Conservation (phyloP, 2,329 filamentous ascomycete species). For the Hypoxylon rubiginosum region DNA sequence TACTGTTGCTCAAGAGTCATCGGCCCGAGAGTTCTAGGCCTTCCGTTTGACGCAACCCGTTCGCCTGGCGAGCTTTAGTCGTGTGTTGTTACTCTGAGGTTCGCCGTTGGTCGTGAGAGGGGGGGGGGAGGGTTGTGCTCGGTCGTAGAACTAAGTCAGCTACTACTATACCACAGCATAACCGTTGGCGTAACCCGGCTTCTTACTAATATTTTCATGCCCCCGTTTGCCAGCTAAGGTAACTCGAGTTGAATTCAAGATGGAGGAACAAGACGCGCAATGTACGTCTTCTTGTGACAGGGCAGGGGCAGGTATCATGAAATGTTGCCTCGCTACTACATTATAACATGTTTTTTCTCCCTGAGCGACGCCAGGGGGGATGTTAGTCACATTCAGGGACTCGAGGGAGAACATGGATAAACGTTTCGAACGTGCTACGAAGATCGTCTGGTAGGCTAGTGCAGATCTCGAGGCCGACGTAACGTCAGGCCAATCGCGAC, state of each 20-base stretch:
- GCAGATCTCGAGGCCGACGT: conserved; percentile 39
- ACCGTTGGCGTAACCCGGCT: conserved; percentile 21
- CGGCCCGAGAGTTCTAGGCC: conserved; percentile 27
- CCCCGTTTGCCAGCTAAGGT: neutral
- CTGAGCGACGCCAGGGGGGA: neutral
- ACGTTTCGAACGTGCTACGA: conserved; percentile 31
- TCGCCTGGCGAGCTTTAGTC: conserved; percentile 14
- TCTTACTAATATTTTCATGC: conserved; percentile 1
- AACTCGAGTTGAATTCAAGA: neutral
- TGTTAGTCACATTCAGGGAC: neutral
- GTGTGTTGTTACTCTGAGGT: conserved; percentile 23
- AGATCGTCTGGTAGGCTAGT: conserved; percentile 39
- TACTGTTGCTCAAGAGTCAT: conserved; percentile 8
- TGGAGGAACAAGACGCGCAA: neutral
- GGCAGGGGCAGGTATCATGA: conserved; percentile 16
- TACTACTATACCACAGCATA: conserved; percentile 31
- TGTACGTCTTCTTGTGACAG: conserved; percentile 4
- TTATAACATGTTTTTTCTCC: neutral
- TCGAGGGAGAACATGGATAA: conserved; percentile 20
- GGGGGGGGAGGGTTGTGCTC: conserved; percentile 18
- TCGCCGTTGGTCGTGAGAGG: conserved; percentile 21
- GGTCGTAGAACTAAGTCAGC: conserved; percentile 8
- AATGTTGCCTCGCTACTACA: conserved; percentile 2
- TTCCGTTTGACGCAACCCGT: conserved; percentile 8
- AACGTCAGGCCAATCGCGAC: conserved; percentile 27